Conservation (phyloP, 148 eudicot genomes). For the Oxyria digyna region DNA sequence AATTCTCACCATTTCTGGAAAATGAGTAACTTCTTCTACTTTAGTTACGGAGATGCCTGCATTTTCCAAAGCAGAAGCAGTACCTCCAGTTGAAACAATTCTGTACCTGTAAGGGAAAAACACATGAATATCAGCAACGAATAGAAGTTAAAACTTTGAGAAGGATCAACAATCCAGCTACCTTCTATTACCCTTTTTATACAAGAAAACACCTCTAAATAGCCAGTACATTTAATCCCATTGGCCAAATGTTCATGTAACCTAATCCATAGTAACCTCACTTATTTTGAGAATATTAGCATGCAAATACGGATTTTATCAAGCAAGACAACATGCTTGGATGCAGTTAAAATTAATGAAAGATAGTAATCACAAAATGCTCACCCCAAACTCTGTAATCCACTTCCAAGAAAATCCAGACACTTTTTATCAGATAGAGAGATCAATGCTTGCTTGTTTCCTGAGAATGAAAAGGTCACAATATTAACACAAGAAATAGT, state of each 20-base stretch:
- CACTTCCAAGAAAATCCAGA: slow-evolving; percentile 53
- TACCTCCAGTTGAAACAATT: slow-evolving; percentile 95
- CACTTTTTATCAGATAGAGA: slow-evolving; percentile 82
- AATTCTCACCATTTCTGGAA: slow-evolving; percentile 96
- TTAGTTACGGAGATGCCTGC: slow-evolving; percentile 75
- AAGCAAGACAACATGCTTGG: neutral
- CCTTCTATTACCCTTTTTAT: neutral
- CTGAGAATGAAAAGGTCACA: slow-evolving; percentile 11
- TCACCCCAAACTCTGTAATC: slow-evolving; percentile 81
- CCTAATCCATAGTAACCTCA: neutral
- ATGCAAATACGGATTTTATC: neutral
- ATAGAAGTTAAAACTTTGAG: too few species aligned
- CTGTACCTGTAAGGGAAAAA: slow-evolving; percentile 38
- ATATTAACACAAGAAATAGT: neutral
- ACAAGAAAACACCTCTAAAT: neutral
- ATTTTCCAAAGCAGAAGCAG: slow-evolving; percentile 70
- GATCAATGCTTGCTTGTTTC: slow-evolving; percentile 59
- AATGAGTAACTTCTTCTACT: slow-evolving; percentile 76
- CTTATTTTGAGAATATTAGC: neutral
- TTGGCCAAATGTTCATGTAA: neutral
- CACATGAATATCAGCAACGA: neutral
- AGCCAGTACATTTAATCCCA: neutral
- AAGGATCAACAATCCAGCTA: neutral
- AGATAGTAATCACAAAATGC: neutral
- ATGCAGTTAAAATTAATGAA: neutral